Percentiles rank a stretch among this genome's conserved stretches.
phyloP scores from a whole-genome alignment of 805 yeast genomes.

The Candida xyloterini region DNA sequence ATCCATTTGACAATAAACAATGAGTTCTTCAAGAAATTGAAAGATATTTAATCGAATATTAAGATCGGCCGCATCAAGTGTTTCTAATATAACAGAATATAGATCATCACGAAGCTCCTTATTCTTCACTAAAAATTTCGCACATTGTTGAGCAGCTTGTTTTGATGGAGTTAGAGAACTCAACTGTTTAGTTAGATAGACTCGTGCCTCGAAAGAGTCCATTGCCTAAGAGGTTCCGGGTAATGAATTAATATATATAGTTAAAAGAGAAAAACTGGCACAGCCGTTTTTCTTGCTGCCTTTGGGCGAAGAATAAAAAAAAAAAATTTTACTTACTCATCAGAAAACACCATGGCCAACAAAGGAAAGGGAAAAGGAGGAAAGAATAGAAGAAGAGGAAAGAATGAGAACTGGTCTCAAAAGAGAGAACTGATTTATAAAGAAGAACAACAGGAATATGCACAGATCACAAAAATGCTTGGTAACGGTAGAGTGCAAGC shows the following conservation, averaged over 20 bases:
- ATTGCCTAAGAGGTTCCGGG: slow-evolving; percentile 34
- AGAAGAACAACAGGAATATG: slow-evolving; percentile 98
- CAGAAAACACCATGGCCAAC: slow-evolving; percentile 50
- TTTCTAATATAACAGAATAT: slow-evolving; percentile 63
- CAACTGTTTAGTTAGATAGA: slow-evolving; percentile 68
- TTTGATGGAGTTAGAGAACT: slow-evolving; percentile 63
- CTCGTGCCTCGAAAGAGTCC: slow-evolving; percentile 88
- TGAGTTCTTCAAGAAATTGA: slow-evolving; percentile 65
- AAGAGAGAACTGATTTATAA: slow-evolving; percentile 90
- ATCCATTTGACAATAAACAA: slow-evolving; percentile 34
- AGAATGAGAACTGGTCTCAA: slow-evolving; percentile 86
- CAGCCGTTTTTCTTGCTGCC: slow-evolving; percentile 3
- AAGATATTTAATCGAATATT: slow-evolving; percentile 65
- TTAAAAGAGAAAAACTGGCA: neutral
- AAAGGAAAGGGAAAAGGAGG: slow-evolving; percentile 60
- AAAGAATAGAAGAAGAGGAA: slow-evolving; percentile 96
- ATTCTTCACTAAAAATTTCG: slow-evolving; percentile 55
- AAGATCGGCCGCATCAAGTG: slow-evolving; percentile 49
- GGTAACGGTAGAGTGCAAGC: slow-evolving; percentile 98
- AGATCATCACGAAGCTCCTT: slow-evolving; percentile 64
- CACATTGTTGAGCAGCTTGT: slow-evolving; percentile 47
- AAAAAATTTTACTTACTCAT: slow-evolving; percentile 8
- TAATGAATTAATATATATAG: slow-evolving; percentile 6
- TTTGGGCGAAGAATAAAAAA: slow-evolving; percentile 5
- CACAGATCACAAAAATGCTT: slow-evolving; percentile 96